Evolutionary conservation across 805 yeast genomes (phyloP).

Genomic region (Cyberlindnera galapagoensis): DNA sequence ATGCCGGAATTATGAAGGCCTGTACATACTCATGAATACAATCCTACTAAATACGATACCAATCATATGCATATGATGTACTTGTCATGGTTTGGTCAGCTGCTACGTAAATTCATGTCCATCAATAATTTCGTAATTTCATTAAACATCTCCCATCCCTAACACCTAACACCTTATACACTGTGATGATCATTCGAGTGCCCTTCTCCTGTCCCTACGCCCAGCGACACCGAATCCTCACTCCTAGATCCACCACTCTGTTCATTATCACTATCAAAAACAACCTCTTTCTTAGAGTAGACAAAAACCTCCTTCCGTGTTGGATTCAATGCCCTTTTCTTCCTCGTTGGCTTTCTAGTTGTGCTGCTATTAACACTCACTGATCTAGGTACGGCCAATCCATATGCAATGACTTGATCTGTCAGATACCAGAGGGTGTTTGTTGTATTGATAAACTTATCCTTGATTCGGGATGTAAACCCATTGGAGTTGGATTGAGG

Average conservation of each 20-base stretch:
- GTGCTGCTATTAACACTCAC: constrained; percentile 27
- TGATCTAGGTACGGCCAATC: constrained; percentile 51
- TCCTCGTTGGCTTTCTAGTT: constrained; percentile 10
- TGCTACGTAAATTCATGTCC: too few relatives aligned
- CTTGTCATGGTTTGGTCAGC: too few relatives aligned
- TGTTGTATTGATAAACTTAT: constrained; percentile 26
- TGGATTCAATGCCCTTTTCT: constrained; percentile 22
- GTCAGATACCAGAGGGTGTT: constrained; percentile 38
- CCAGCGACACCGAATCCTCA: too few relatives aligned
- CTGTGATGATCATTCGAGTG: too few relatives aligned
- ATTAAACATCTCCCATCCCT: too few relatives aligned
- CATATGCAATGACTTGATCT: constrained; percentile 49
- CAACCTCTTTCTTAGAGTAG: constrained; percentile 36
- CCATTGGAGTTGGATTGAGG: too few relatives aligned
- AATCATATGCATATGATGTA: too few relatives aligned
- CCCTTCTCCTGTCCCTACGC: too few relatives aligned
- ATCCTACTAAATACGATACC: too few relatives aligned
- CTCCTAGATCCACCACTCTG: too few relatives aligned
- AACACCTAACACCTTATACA: too few relatives aligned
- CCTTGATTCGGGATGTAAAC: constrained; percentile 20
- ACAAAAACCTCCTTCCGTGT: constrained; percentile 32
- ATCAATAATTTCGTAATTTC: too few relatives aligned
- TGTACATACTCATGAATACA: neutral
- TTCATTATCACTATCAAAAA: constrained; percentile 30
- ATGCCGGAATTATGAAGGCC: constrained; percentile 62